Percentiles rank a stretch among this genome's conserved stretches.
phyloP scores from a whole-genome alignment of 768 basidiomycete species.

The Rhizopogon salebrosus region DNA sequence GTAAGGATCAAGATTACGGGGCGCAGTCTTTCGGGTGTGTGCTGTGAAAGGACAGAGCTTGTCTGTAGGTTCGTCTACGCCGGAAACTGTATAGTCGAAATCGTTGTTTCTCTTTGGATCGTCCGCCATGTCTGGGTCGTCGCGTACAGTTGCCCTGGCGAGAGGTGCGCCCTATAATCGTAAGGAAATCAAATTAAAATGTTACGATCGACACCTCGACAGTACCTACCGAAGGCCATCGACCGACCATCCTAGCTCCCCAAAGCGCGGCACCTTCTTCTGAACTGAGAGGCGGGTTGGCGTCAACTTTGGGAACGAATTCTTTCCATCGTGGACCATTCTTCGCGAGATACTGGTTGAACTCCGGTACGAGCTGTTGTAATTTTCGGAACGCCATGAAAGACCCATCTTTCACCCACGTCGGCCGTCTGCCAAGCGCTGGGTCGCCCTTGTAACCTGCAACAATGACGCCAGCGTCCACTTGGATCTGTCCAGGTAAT shows the following conservation, averaged over 20 bases:
- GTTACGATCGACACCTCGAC: neutral
- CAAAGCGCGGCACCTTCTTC: conserved; percentile 43
- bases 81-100: conserved; percentile 26
- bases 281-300: conserved; percentile 20
- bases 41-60: conserved; percentile 40
- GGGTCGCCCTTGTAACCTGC: conserved; percentile 40
- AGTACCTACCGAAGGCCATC: conserved; percentile 49
- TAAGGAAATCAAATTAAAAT: neutral
- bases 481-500: conserved; percentile 27
- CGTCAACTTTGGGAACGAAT: conserved; percentile 14
- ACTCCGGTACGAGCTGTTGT: conserved; percentile 49
- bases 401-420: conserved; percentile 46
- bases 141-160: conserved; percentile 37
- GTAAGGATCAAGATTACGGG: conserved; percentile 28
- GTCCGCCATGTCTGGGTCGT: conserved; percentile 31
- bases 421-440: conserved; percentile 21
- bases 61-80: conserved; percentile 1
- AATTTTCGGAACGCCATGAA: conserved; percentile 50
- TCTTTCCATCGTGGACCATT: conserved; percentile 17
- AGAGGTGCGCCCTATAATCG: conserved; percentile 35
- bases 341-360: conserved; percentile 37
- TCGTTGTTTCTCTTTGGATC: conserved; percentile 39
- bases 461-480: conserved; percentile 40
- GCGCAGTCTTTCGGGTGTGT: conserved; percentile 42
- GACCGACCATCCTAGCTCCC: conserved; percentile 47